Base-by-base conservation (phyloP, 768 basidiomycete genomes). In the Pulveroboletus ravenelii region DNA sequence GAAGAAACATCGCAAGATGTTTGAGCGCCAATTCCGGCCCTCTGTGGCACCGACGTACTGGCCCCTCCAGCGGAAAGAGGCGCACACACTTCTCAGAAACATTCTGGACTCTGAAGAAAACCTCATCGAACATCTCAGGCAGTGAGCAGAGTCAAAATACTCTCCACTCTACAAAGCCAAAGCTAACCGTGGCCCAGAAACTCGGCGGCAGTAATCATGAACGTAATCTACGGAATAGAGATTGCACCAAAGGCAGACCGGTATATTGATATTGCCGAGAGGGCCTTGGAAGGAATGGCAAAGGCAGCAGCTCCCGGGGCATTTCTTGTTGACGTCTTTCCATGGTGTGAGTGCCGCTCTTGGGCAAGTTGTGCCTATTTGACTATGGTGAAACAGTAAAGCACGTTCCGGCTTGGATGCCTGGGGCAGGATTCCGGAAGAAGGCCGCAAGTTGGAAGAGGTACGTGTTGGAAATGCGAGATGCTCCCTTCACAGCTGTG, bases 261-360 rank as follows among this genome's bases (percentile, higher is more conserved):
- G 25, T 80, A 79, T 56, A 70, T 81, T n/a, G 65, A 68, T 3
- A 69, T 79, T 15, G 79, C 78, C 1, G 80, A 81, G 62, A 74
- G 68, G 42, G 78, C 78, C 10, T 56, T 80, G 25, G 74, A 74
- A 14, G 75, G 76, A 3, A 75, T 79, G 74, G 72, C 72, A 2
- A 70, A 74, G 58, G 79, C 78, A 0, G 72, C 74, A 9, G 72
- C 70, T 52, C 78, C 77, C 1, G 80, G 80, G 5, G 76, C 76
- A 3, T 82, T 80, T 57, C 61, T 80, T 8, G 80, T 81, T 10
- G 73, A 77, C 48, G 54, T 77, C 29, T 62, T 80, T 38, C 78
- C 78, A n/a, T 63, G 69, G 48, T 52, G 76, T 64, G 48, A 63
- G 65, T 60, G 20, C 10, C 46, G 25, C 35, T 46, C 18, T 45